Evolutionary conservation across 2,329 filamentous ascomycete species (phyloP), one percentile per base, ranked within the genome.

Genomic region (Verticillium alfalfae): DNA sequence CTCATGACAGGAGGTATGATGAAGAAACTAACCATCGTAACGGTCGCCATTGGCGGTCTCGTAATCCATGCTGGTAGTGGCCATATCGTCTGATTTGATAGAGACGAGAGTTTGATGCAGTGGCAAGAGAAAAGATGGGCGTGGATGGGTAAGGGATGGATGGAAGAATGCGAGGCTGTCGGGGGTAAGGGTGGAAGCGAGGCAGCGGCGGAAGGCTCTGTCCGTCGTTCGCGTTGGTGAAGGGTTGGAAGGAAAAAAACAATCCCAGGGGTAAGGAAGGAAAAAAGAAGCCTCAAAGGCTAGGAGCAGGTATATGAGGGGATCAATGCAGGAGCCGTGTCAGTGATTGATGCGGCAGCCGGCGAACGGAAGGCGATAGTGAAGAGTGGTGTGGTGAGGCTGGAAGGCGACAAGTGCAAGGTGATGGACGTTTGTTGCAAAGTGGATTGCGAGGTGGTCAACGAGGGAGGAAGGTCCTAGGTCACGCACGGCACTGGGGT

Each of bases 11-110:
- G 34, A 56, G 13, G 41, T 15, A 26, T 55, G 6, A 34, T 34
- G 59, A 39, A 13, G 56, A 52, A 69, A 65, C 80, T 69, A 78
- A 89, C 87, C 87, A 71, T 89, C 86, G 67, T 87, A 88, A 65
- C 84, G 85, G 74, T 88, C 84, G 70, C 85, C 85, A 70, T 86
- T 88, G 66, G 86, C 84, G 72, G 84, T 84, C 75, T 89, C 87
- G 75, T 89, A 89, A 72, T 89, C 87, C 87, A 89, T 89, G 67
- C 85, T 83, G 52, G 84, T 86, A 66, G 85, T 87, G 61, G 84
- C 84, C 84, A 87, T 87, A 67, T 73, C 34, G 15, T 59, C 56
- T 64, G 56, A 38, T 61, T 57, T 34, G 59, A 61, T 49, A 62
- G 54, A 22, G 54, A 56, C 16, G 34, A 36, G 10, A 16, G 8